phyloP scores from a whole-genome alignment of 768 basidiomycete species.

The Boletus pseudopeckii region DNA sequence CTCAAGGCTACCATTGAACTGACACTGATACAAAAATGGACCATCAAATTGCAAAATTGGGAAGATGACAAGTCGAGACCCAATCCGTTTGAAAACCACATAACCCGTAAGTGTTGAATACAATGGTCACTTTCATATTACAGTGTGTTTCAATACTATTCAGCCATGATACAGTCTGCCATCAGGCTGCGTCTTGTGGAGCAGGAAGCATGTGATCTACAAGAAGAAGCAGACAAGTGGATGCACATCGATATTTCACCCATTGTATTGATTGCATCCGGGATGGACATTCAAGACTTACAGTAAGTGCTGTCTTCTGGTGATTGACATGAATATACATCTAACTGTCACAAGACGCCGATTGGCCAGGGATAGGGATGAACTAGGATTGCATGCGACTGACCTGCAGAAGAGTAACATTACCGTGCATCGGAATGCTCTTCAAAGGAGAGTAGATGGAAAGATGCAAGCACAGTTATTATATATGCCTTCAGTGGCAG shows the following conservation, averaged over 20 bases:
- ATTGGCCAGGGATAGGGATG: not conserved
- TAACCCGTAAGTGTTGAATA: not conserved
- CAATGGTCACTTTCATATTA: not conserved
- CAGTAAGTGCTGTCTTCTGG: not conserved
- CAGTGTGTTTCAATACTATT: not conserved
- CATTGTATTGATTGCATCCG: not conserved
- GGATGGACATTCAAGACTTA: not conserved
- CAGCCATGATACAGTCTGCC: not conserved
- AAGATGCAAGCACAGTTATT: not conserved
- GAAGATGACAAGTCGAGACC: not conserved
- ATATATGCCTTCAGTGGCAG: slow-evolving; percentile 1
- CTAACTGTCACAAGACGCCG: not conserved
- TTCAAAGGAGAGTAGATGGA: not conserved
- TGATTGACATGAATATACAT: no score
- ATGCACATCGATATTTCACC: not conserved
- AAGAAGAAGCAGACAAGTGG: not conserved
- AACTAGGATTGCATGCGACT: not conserved
- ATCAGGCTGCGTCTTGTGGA: not conserved
- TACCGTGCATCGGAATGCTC: not conserved
- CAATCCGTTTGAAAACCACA: not conserved
- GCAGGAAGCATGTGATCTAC: not conserved
- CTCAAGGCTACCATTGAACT: not conserved
- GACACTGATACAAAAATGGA: not conserved
- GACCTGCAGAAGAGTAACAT: not conserved
- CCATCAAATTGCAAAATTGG: not conserved